These are phyloP conservation scores for Whalleya microplaca DNA, from an alignment of 2,329 filamentous ascomycete genomes.

Conservation along the genomic window DNA sequence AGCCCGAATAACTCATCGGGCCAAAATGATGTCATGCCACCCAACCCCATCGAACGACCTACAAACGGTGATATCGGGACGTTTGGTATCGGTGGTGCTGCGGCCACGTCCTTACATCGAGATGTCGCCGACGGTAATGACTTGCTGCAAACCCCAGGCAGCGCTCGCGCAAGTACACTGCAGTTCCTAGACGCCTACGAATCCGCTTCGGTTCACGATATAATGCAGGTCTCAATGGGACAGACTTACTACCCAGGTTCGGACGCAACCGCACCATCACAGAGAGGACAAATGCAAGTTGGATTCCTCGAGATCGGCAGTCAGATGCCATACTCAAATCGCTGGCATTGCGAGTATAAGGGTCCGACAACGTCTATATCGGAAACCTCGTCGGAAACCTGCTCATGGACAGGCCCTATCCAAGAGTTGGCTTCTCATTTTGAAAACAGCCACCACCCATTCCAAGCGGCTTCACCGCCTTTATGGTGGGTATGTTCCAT, in stretches of 20 bases:
- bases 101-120: conserved; percentile 17
- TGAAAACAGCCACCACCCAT: conserved; percentile 26
- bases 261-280: conserved; percentile 5
- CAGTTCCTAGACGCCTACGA: conserved; percentile 26
- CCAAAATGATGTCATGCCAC: conserved; percentile 1
- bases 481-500: conserved; percentile 28
- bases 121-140: conserved; percentile 23
- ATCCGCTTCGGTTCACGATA: conserved; percentile 17
- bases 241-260: conserved; percentile 26
- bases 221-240: conserved; percentile 21
- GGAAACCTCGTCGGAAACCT: conserved; percentile 21
- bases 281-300: conserved; percentile 2
- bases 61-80: conserved; percentile 16
- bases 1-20: conserved; percentile 15
- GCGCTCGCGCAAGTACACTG: conserved; percentile 18
- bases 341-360: conserved; percentile 35
- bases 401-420: conserved; percentile 34
- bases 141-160: conserved; percentile 8
- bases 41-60: conserved; percentile 13
- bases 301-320: conserved; percentile 28
- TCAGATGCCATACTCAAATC: conserved; percentile 21
- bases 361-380: conserved; percentile 16
- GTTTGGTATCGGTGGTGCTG: conserved; percentile 30
- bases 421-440: conserved; percentile 31
- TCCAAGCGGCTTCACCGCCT: conserved; percentile 15